phyloP scores from a whole-genome alignment of 2,329 filamentous ascomycete species.

The Blastomyces percursus region DNA sequence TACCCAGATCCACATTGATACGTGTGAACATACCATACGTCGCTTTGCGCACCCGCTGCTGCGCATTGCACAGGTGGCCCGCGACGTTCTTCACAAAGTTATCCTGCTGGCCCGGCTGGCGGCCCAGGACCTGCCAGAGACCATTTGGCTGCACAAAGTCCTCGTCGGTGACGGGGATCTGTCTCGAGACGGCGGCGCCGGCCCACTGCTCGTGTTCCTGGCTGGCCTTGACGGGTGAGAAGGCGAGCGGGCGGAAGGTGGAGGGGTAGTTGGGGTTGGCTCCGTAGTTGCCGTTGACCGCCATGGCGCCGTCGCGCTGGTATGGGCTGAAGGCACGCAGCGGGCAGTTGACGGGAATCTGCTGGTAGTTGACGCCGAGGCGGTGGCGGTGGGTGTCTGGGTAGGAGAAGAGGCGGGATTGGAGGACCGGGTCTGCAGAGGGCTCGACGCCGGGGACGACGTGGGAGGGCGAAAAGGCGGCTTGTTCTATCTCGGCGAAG shows the following conservation, averaged over 20 bases:
- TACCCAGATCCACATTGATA: constrained; percentile 46
- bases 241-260: constrained; percentile 28
- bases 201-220: constrained; percentile 37
- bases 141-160: constrained; percentile 36
- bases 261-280: constrained; percentile 46
- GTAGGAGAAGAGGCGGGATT: constrained; percentile 60
- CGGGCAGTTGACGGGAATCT: constrained; percentile 52
- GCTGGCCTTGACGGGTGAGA: constrained; percentile 31
- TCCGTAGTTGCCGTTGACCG: constrained; percentile 54
- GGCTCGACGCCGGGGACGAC: constrained; percentile 57
- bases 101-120: constrained; percentile 46
- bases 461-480: constrained; percentile 57
- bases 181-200: constrained; percentile 30
- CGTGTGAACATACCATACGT: constrained; percentile 52
- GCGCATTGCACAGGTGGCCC: constrained; percentile 45
- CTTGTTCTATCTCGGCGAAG: constrained; percentile 61
- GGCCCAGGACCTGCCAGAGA: constrained; percentile 36
- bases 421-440: constrained; percentile 58
- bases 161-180: constrained; percentile 34
- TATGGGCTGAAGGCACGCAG: constrained; percentile 48
- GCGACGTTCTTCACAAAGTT: constrained; percentile 51
- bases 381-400: constrained; percentile 57
- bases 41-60: constrained; percentile 44
- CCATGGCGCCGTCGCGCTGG: constrained; percentile 63
- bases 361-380: constrained; percentile 53